Evolutionary conservation across 1,284 basidiomycete species (phyloP), one percentile per base, ranked within the genome.

Genomic region (Cutaneotrichosporon dermatis): DNA sequence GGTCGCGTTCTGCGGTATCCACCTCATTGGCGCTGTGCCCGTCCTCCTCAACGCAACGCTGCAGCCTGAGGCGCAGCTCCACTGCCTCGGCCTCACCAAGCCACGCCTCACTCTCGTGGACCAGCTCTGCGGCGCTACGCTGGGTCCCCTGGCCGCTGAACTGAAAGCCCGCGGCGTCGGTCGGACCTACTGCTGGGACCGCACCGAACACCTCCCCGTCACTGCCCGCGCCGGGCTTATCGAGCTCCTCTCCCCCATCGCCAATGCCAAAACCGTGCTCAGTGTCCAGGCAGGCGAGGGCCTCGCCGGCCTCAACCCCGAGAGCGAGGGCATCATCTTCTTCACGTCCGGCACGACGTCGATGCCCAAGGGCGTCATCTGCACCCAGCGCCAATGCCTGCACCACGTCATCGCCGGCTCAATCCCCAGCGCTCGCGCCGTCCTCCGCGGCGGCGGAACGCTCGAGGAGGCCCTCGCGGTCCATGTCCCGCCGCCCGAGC

Each of bases 271-370:
- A 16, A 40, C 45, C 16, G 54, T 55, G 11, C 45, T 37, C 7
- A n/a, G 13, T 4, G 54, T 46, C 7, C 37, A 42, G 25, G 45
- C 25, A 12, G 46, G 51, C 37, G 15, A 25, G n/a, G 57, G 54
- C 2, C 37, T 73, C 25, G 61, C 64, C 12, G 42, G 9, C 1
- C 54, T 75, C 0, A 56, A 62, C 25, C 70, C 72, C 34, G 73
- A 76, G 46, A 68, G 67, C 46, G 75, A 75, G 55, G 74, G 65
- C n/a, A 69, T 73, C 33, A 71, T 75, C 51, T 75, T 75, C 65
- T 76, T 74, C 62, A 72, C 75, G 3, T 62, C 60, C 8, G 63
- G 54, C 5, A 76, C 73, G 35, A 73, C 71, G 48, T 69, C 70
- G 3, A 58, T 63, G 40, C 71, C 73, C 12, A 76, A 75, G 64